A percentile compares a stretch with the other conserved stretches of the same genome.
Evolutionary conservation across 2,329 filamentous ascomycete genomes (phyloP).

Genomic region (Arthrobotrys musiformis): DNA sequence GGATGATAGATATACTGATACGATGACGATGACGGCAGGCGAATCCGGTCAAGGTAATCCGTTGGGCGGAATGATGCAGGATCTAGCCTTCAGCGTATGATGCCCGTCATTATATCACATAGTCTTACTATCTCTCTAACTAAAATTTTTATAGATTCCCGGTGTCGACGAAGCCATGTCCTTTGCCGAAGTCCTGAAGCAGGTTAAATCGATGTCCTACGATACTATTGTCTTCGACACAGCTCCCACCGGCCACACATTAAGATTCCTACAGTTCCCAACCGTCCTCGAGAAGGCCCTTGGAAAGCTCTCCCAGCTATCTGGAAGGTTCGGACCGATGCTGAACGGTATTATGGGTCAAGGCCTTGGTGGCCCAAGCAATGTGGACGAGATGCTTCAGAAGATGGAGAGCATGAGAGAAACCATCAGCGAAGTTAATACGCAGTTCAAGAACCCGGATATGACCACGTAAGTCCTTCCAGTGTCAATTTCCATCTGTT

Average conservation of each 20-base stretch:
- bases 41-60: constrained; percentile 58
- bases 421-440: constrained; percentile 95
- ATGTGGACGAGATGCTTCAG: constrained; percentile 83
- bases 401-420: constrained; percentile 94
- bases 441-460: constrained; percentile 96
- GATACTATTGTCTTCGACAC: constrained; percentile 99
- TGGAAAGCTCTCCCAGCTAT: constrained; percentile 95
- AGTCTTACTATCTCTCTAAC: constrained; percentile 27
- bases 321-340: constrained; percentile 92
- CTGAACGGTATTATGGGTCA: constrained; percentile 89
- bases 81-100: constrained; percentile 90
- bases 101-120: background rate
- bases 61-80: constrained; percentile 98
- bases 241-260: constrained; percentile 94
- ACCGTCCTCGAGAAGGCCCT: constrained; percentile 97
- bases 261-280: constrained; percentile 98
- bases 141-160: constrained; percentile 75
- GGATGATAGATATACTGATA: background rate
- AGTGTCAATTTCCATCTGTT: no score
- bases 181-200: constrained; percentile 98
- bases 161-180: constrained; percentile 99
- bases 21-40: constrained; percentile 22
- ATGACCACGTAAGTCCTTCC: constrained; percentile 59
- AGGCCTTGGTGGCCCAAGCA: constrained; percentile 65
- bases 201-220: constrained; percentile 98